Evolutionary conservation across 2,329 filamentous ascomycete species (phyloP), one percentile per base, ranked within the genome.

Genomic region (Epichloe baconii): DNA sequence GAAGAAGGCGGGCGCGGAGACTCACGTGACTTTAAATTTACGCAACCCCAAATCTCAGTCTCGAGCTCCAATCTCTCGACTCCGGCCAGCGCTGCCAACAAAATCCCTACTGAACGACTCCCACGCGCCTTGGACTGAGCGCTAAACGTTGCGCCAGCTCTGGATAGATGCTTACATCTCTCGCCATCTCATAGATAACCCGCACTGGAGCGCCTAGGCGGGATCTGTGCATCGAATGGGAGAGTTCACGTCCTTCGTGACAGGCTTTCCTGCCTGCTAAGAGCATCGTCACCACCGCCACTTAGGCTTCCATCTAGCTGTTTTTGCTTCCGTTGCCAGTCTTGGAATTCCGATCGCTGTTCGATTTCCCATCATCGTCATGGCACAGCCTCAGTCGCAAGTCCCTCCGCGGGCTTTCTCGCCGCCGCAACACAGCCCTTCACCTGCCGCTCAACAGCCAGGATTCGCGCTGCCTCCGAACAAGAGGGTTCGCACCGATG

Each of bases 401-500:
- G 64, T 66, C 57, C 70, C 75, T 48, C 73, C 75, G 51, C 74
- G 75, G 57, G 69, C 74, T 50, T 86, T 79, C 66, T 83, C 82
- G 55, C 80, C 80, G 57, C 75, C 78, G 34, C 82, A 79, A 52
- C 75, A 75, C 47, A 75, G 77, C 37, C 76, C 81, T 23, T 83
- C 83, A 23, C 81, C 83, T 44, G 76, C 72, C 47, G 71, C 76
- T 21, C 72, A 75, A 35, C 76, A 78, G 56, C 69, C 74, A 15
- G 69, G 67, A 49, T 84, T 68, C 59, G 62, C 66, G 53, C 78
- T 83, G 47, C 85, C 85, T 47, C 82, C 86, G 15, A 79, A 78
- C 53, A 91, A 93, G 71, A 79, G 86, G 60, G 59, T 63, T 31
- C 61, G 65, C 54, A 64, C 83, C 78, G 64, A 83, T 48, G 82